Evolutionary conservation across 2,329 filamentous ascomycete genomes (phyloP), one percentile per base, ranked within the genome.

Genomic region (Aspergillus proliferans): DNA sequence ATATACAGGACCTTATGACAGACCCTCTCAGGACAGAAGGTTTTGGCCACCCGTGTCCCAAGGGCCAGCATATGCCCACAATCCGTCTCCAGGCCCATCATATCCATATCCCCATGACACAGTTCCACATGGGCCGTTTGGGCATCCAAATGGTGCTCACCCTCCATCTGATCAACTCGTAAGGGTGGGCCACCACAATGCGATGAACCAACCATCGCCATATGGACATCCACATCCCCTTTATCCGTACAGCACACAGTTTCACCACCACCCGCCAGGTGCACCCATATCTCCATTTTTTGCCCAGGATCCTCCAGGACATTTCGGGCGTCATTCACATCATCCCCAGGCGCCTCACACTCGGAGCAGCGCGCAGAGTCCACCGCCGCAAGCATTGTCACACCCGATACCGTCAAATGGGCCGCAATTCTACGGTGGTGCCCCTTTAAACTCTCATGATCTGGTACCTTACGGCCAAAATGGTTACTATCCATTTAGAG

Each of bases 1-100:
- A n/a, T 84, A 78, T 63, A 68, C 72, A 53, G 54, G 67, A 60
- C 58, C 73, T 69, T 74, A 76, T 72, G 69, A 68, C 52, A 69
- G 61, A 44, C 55, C 58, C 14, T 59, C 65, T 45, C 65, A 61
- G 21, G 69, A 68, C 5, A 60, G 62, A 34, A 61, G 61, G 41
- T 54, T 57, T 41, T 71, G 68, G 67, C 60, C 62, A 18, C 56
- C 59, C n/a, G 44, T 58, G 15, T 56, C 59, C 5, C 66, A 63
- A 19, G 58, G 56, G 19, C 52, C 59, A 41, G 63, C 63, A n/a
- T 74, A 74, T 53, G 56, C 68, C 14, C 67, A 64, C 21, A 72
- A 68, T 52, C 56, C 65, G 39, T 70, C 71, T 7, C 72, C 71
- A 5, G 70, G 64, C 9, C 69, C 66, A 34, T 66, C 68, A 21